Conservation (phyloP, 371 early-diverging fungal species). For the Mucor indicus region DNA sequence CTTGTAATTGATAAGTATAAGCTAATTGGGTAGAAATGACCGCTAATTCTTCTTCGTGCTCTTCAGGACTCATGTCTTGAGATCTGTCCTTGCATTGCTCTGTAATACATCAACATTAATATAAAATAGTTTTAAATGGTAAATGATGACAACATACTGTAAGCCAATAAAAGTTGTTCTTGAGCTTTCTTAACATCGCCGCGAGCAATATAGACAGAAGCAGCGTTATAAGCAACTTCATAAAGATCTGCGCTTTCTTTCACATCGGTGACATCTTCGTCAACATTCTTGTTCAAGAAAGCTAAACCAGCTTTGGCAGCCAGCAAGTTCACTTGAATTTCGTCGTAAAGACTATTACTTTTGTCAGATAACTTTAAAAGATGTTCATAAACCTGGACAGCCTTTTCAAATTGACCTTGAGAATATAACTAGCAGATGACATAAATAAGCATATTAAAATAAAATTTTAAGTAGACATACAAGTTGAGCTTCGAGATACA, state of each 20-base stretch:
- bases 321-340: constrained; percentile 54
- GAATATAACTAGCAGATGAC: constrained; percentile 33
- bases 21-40: constrained; percentile 71
- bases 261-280: constrained; percentile 15
- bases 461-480: constrained; percentile 33
- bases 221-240: constrained; percentile 71
- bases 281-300: constrained; percentile 33
- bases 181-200: constrained; percentile 57
- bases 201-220: constrained; percentile 57
- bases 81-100: constrained; percentile 39
- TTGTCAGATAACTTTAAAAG: constrained; percentile 44
- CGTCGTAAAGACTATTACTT: constrained; percentile 27
- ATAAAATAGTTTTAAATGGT: neutral
- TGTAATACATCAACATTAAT: constrained; percentile 1
- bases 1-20: constrained; percentile 68
- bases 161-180: constrained; percentile 48
- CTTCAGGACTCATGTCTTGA: constrained; percentile 50
- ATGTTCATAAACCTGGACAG: constrained; percentile 45
- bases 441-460: neutral
- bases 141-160: constrained; percentile 38
- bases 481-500: constrained; percentile 69
- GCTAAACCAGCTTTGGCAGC: constrained; percentile 67
- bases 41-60: constrained; percentile 69
- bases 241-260: constrained; percentile 44
- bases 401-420: constrained; percentile 39